phyloP scores from a whole-genome alignment of 345 rosid genomes.

The Gossypioides kirkii region DNA sequence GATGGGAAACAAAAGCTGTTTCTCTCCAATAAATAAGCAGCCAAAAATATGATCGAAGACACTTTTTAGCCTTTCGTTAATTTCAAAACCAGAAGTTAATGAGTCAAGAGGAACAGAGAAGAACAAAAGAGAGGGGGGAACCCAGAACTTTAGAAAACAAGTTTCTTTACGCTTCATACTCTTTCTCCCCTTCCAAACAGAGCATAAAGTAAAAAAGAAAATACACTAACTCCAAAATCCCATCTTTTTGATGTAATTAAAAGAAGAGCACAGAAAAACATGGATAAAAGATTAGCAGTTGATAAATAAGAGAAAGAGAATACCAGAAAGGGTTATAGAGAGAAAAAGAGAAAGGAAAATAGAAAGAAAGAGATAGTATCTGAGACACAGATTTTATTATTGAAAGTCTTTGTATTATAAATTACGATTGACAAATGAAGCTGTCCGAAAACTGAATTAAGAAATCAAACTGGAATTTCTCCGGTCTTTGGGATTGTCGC shows the following conservation, averaged over 20 bases:
- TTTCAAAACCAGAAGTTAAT: background rate
- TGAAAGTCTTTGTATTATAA: background rate
- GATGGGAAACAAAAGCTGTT: background rate
- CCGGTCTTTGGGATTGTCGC: background rate
- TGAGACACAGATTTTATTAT: background rate
- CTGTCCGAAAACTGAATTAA: background rate
- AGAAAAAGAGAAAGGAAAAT: background rate
- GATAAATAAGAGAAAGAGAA: background rate
- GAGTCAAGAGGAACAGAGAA: background rate
- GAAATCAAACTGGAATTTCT: background rate
- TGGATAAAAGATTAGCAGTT: background rate
- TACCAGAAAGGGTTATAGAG: background rate
- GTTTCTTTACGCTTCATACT: background rate
- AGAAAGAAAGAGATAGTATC: background rate
- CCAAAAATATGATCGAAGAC: background rate
- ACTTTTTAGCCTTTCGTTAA: background rate
- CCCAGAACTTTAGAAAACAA: background rate
- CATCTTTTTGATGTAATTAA: background rate
- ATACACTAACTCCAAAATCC: background rate
- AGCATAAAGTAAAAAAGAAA: background rate
- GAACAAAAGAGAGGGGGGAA: no score
- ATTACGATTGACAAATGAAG: constrained; percentile 7
- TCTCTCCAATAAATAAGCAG: background rate
- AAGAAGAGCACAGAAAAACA: background rate
- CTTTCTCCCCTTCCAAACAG: constrained; percentile 6